A percentile compares a stretch with the other conserved stretches of the same genome.
Evolutionary conservation across 129 eudicot genomes (phyloP).

Genomic region (Centrapalus pauciflorus): DNA sequence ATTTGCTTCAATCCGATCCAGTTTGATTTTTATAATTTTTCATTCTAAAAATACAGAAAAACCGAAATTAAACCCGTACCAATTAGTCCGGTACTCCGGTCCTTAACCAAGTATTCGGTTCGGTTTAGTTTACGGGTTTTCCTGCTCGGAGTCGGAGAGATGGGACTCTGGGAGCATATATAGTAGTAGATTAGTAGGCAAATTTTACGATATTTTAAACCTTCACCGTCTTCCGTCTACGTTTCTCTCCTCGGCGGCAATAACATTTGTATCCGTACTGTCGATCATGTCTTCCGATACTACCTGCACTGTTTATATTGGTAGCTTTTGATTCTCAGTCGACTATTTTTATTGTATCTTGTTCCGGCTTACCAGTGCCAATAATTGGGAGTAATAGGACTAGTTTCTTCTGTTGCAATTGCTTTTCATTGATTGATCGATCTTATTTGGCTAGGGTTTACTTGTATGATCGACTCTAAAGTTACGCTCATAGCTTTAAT

Average conservation of each 20-base stretch:
- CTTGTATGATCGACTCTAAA: not conserved
- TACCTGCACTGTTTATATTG: conserved; percentile 23
- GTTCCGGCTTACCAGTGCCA: not conserved
- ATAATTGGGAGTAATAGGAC: not conserved
- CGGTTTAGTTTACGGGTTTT: too few relatives aligned
- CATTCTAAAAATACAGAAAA: too few relatives aligned
- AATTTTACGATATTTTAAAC: not conserved
- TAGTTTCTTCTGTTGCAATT: not conserved
- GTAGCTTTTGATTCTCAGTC: conserved; percentile 12
- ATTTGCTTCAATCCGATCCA: too few relatives aligned
- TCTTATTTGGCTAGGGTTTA: not conserved
- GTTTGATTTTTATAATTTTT: too few relatives aligned
- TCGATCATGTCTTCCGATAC: conserved; percentile 27
- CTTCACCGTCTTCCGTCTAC: not conserved
- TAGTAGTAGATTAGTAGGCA: too few relatives aligned
- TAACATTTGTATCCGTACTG: not conserved
- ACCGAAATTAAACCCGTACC: too few relatives aligned
- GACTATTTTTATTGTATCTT: not conserved
- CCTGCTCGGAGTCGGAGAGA: too few relatives aligned
- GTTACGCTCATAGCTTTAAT: not conserved
- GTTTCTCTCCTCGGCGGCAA: not conserved
- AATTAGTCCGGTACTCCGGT: too few relatives aligned
- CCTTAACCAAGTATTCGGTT: too few relatives aligned
- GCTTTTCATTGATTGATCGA: not conserved
- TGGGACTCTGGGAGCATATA: too few relatives aligned